A percentile compares a stretch with the other conserved stretches of the same genome.
phyloP scores from a whole-genome alignment of 441 rosid genomes.

The Adansonia madagascariensis region DNA sequence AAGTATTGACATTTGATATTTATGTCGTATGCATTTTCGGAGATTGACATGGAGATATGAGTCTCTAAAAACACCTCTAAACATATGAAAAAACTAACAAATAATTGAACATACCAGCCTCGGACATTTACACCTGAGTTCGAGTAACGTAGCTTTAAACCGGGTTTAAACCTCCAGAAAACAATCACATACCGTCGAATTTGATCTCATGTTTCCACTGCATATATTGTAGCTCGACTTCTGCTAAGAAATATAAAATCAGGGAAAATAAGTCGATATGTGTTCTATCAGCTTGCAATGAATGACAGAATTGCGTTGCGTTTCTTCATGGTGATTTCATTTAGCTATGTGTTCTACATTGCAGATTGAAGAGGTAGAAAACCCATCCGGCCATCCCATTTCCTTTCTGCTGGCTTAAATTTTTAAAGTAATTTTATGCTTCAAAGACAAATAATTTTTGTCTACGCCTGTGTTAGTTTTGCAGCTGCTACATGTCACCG shows the following conservation, averaged over 20 bases:
- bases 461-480: neutral
- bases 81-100: no score
- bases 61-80: no score
- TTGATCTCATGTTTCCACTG: neutral
- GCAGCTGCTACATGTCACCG: slow-evolving; percentile 10
- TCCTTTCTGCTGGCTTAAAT: neutral
- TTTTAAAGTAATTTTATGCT: neutral
- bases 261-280: neutral
- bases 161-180: neutral
- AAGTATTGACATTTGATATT: no score
- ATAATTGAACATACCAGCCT: no score
- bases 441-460: neutral
- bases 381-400: neutral
- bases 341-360: neutral
- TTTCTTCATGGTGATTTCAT: neutral
- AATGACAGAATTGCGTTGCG: neutral
- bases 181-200: neutral
- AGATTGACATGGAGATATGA: no score
- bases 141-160: no score
- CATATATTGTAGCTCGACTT: neutral
- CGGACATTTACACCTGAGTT: no score
- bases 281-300: neutral
- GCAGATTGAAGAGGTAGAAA: neutral
- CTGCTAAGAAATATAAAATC: neutral
- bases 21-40: no score